Base-by-base conservation (phyloP, 139 green algal genomes). In the Raphidocelis subcapitata region DNA sequence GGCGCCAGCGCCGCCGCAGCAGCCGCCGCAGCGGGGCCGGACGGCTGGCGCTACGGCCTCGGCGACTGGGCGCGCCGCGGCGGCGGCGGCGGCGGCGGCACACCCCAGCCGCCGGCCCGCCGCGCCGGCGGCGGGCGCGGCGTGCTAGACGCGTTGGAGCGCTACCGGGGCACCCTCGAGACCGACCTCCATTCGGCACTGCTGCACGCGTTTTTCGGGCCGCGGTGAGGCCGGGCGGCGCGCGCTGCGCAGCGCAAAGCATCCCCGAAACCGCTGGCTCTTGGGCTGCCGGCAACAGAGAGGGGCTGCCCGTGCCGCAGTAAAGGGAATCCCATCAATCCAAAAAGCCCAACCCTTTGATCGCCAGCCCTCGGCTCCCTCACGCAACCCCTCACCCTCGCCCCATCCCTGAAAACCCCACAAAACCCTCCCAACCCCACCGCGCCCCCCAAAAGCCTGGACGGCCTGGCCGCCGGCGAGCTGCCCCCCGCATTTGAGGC, bases 131-230 rank as follows among this genome's bases (percentile, higher is more conserved):
- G 61, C 15, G 0, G 21, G 29, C 23, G 26, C 35, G 37, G 47
- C 35, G 72, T 77, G 51, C 5, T 37, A 18, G 23, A 31, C 26
- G 72, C 63, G 29, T 62, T 78, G 36, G 16, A 26, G 26, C 51
- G 44, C 49, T 71, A 81, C 70, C 28, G 56, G 0, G 28, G 51
- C n/a, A 65, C 76, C 36, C 66, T 85, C n/a, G 74, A 85, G 44
- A 29, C 28, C 5, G 36, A 76, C 8, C 69, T 85, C 44, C 79
- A 85, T 47, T 41, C 65, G 15, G 79, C 69, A 10, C 74, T 85
- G 52, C 33, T 85, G 59, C 76, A 77, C 54, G 79, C 79, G 1
- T 85, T 76, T 55, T 47, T 85, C 10, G 79, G 79, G 2, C 79
- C 79, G 33, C 66, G 37, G 79, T 84, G 46, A 35, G 74, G 24